These are phyloP conservation scores for Neofusicoccum cordaticola DNA, from an alignment of 2,329 filamentous ascomycete genomes.

Conservation along the genomic window DNA sequence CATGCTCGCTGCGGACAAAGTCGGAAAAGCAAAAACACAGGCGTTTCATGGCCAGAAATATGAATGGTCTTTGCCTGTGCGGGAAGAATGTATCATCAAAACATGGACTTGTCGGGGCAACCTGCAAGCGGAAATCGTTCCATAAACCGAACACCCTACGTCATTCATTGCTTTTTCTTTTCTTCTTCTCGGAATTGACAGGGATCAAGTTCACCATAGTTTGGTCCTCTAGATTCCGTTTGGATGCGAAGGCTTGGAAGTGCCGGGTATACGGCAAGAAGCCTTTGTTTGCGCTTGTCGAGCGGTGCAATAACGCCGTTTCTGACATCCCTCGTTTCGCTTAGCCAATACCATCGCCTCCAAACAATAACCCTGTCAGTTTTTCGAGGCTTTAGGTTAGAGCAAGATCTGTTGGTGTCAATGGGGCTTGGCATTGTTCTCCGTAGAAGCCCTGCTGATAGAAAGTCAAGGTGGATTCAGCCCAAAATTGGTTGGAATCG, in stretches of 20 bases:
- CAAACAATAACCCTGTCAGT: no score
- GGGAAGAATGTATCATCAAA: neutral
- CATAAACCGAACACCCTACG: neutral
- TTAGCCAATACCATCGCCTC: neutral
- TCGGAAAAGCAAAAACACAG: neutral
- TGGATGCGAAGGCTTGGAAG: neutral
- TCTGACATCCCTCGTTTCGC: constrained; percentile 3
- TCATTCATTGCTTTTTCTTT: neutral
- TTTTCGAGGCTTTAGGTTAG: no score
- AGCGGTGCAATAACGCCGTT: neutral
- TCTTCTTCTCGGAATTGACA: neutral
- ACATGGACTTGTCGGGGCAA: neutral
- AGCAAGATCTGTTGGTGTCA: no score
- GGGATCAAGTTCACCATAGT: neutral
- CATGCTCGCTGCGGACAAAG: neutral
- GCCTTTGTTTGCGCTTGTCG: no score
- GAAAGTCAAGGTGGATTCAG: no score
- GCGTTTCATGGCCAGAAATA: neutral
- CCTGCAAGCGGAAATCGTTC: no score
- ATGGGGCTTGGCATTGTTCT: no score
- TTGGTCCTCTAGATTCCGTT: neutral
- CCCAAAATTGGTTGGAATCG: no score
- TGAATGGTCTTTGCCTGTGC: neutral
- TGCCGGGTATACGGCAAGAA: no score
- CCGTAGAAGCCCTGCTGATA: no score